Evolutionary conservation across 768 basidiomycete genomes (phyloP), one percentile per base, ranked within the genome.

Genomic region (Pisolithus orientalis): DNA sequence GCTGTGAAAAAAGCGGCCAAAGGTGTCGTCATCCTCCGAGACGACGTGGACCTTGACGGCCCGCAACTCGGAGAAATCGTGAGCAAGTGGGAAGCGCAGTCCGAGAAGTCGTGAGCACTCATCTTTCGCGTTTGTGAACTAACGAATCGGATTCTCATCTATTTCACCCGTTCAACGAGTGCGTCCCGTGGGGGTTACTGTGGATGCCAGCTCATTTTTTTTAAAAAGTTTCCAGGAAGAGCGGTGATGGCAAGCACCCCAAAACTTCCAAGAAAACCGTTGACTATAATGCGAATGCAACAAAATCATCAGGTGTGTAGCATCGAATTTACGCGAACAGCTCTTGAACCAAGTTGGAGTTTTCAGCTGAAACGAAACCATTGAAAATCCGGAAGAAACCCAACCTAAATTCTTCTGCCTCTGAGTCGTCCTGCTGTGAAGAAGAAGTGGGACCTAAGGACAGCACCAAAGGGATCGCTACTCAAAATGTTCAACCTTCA

Each of bases 1-100:
- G 83, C 85, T 1, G 71, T 92, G 47, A 88, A 81, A 70, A 87
- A 84, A 57, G 87, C 86, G 25, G 87, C 79, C 21, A 83, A 80
- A 65, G 73, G 76, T 45, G 62, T 80, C 14, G 78, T 86, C 39
- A 68, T 82, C 11, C 70, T 90, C 25, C 80, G 83, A 55, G 83
- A 85, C 51, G 75, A 73, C 37, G 59, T 77, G 39, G 61, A 70
- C 34, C 52, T 67, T 38, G 70, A 78, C 9, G 80, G 77, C 3
- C 78, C 81, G n/a, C 63, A 75, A 14, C 65, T 92, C 57, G 83
- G 85, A 46, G 76, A 78, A 34, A 84, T 91, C 49, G 65, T 92
- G 6, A 72, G 73, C 52, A 74, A 80, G 59, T 91, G 87, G 89
- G 84, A 57, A 62, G 13, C 62, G 69, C 44, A 57, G 62, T 28